phyloP scores from a whole-genome alignment of 2,329 filamentous ascomycete species.

The Daldinia eschscholtzii region DNA sequence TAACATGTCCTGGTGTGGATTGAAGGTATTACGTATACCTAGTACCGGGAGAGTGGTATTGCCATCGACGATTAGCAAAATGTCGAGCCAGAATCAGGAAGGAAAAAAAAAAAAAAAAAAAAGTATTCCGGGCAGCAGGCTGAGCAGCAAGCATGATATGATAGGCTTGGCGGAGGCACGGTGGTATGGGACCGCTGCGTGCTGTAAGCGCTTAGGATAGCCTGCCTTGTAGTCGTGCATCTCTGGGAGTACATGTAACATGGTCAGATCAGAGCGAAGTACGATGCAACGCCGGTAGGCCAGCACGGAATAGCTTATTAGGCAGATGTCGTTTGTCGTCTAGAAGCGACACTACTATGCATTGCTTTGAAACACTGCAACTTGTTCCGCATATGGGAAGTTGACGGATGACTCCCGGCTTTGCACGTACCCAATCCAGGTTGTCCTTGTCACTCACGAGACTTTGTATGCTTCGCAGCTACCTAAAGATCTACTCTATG shows the following conservation, averaged over 20 bases:
- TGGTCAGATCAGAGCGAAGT: slow-evolving; percentile 26
- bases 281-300: slow-evolving; percentile 42
- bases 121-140: neutral
- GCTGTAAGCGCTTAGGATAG: slow-evolving; percentile 23
- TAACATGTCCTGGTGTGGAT: neutral
- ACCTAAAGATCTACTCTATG: slow-evolving; percentile 9
- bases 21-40: slow-evolving; percentile 4
- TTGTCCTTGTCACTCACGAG: slow-evolving; percentile 25
- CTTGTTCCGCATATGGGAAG: slow-evolving; percentile 26
- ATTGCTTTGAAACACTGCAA: slow-evolving; percentile 38
- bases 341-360: slow-evolving; percentile 15
- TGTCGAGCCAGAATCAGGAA: neutral
- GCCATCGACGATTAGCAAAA: slow-evolving; percentile 1
- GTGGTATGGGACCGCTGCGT: slow-evolving; percentile 2
- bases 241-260: slow-evolving; percentile 26
- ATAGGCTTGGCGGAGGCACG: slow-evolving; percentile 26
- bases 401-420: slow-evolving; percentile 18
- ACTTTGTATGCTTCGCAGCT: slow-evolving; percentile 15
- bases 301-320: slow-evolving; percentile 28
- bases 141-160: slow-evolving; percentile 19
- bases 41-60: neutral
- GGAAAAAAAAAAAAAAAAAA: neutral
- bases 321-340: slow-evolving; percentile 32
- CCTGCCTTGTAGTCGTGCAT: slow-evolving; percentile 25
- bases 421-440: slow-evolving; percentile 4